Conservation (phyloP, 164 flowering plant genomes). For the Magnolia sinica region DNA sequence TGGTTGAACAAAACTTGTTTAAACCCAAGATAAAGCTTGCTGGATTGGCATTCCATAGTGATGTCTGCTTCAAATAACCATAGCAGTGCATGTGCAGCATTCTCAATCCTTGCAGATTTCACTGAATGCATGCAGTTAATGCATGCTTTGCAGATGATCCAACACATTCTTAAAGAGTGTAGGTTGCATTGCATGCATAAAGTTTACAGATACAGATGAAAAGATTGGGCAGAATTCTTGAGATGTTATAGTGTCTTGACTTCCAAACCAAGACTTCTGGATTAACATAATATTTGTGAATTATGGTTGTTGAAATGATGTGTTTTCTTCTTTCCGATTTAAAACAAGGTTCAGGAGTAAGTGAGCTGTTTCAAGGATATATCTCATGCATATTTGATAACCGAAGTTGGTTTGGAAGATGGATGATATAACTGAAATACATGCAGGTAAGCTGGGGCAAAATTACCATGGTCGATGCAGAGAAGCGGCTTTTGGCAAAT, state of each 20-base stretch:
- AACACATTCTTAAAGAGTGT: not conserved
- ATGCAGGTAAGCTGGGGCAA: slow-evolving; percentile 88
- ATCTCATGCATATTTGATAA: not conserved
- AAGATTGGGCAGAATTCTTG: too few relatives aligned
- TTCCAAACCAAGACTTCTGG: too few relatives aligned
- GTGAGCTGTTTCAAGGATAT: not conserved
- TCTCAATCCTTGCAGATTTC: too few relatives aligned
- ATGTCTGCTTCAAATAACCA: not conserved
- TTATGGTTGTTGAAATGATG: not conserved
- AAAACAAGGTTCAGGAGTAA: not conserved
- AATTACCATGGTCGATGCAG: slow-evolving; percentile 96
- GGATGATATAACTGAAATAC: not conserved
- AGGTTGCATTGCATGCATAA: too few relatives aligned
- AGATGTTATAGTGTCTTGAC: too few relatives aligned
- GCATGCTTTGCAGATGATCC: not conserved
- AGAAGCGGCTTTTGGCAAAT: slow-evolving; percentile 71
- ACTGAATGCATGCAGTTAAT: too few relatives aligned
- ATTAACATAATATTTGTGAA: too few relatives aligned
- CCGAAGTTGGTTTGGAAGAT: not conserved
- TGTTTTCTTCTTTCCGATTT: not conserved
- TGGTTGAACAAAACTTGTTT: not conserved
- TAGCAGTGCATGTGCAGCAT: too few relatives aligned
- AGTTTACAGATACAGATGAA: too few relatives aligned
- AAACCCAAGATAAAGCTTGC: not conserved
- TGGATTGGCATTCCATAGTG: not conserved